Base-by-base conservation (phyloP, 2,329 filamentous ascomycete genomes). In the Paracamarosporium sp. region DNA sequence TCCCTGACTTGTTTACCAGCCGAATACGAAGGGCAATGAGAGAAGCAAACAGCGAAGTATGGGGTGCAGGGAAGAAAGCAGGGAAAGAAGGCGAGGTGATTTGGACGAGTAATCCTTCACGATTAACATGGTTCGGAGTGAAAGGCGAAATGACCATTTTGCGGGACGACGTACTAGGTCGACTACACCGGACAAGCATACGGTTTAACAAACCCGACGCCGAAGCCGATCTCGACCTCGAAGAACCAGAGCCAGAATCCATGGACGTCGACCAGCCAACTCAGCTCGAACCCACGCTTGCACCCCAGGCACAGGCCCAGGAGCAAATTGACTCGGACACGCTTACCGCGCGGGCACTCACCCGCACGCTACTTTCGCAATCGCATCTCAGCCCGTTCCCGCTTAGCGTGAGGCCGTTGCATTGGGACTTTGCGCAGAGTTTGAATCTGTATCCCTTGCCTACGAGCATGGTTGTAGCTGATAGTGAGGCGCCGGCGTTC, bases 321-420 rank as follows among this genome's bases (percentile, higher is more conserved):
- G 63, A 62, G 48, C 53, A 45, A 28, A 66, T 66, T 55, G 76
- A 67, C 41, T 61, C 55, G 41, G 76, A 62, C 60, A 78, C 59
- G 57, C 72, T 82, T 53, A 82, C 86, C 6, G 90, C 90, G 7
- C 86, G 90, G 56, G 90, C 91, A 65, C 84, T 98, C 1, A 93
- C 96, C 68, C 96, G 97, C 74, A 97, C 94, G 0, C 76, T 99
- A 9, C 84, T 99, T 7, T 93, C 97, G 66, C 95, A 99, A 78
- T 92, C 92, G 5, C 90, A 92, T 63, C 84, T 99, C 11, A 88
- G 91, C 0, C 95, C 95, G 0, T 99, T 98, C 76, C 88, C 91
- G 0, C 84, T 93, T n/a, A 79, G 87, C 0, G 83, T 87, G 30
- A 86, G 94, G 1, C 95, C 95, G 0, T 86, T 97, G 4, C 86